Base-by-base conservation (phyloP, 2,329 filamentous ascomycete genomes). In the Diaporthe ampelina region DNA sequence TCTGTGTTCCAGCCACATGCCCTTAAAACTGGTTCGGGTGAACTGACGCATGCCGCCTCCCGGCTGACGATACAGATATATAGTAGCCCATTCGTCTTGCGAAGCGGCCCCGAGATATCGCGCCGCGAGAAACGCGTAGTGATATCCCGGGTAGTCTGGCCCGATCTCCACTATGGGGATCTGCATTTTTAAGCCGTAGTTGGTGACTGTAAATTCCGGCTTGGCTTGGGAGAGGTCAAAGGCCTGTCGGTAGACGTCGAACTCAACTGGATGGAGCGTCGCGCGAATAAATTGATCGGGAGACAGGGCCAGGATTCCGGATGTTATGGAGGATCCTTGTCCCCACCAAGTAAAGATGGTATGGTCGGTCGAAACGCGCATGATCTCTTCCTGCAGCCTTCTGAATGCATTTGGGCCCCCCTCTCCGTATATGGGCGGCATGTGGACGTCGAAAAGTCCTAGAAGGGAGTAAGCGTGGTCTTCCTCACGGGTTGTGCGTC, bases 361-460 rank as follows among this genome's bases (percentile, higher is more conserved):
- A 17, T 70, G 68, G 43, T 70, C 68, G 6, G 50, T 59, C 2
- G 68, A 70, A 9, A 32, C 26, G 17, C 29, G 50, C 54, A 70
- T n/a, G 7, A 70, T 70, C 52, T 70, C 24, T 32, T 57, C 50
- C 32, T 70, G 68, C 21, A 70, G 35, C 29, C 68, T 56, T 24
- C 50, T 57, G 52, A 70, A 70, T 5, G 68, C 68, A 26, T n/a
- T 70, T 2, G 63, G 37, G 13, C 54, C 68, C 17, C 68, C 68
- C 48, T 70, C 68, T 9, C 68, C 77, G 82, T 45, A 76, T n/a
- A 35, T 77, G 74, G 70, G 57, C 8, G 50, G 15, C 40, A 77
- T 76, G 9, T 70, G 68, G 37, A 70, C 68, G 15, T 56, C 68
- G 10, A 70, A 70, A 9, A 70, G 68, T 13, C 68, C 68, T n/a